phyloP scores from a whole-genome alignment of 2,329 filamentous ascomycete species.

The Paecilomyces sp. region DNA sequence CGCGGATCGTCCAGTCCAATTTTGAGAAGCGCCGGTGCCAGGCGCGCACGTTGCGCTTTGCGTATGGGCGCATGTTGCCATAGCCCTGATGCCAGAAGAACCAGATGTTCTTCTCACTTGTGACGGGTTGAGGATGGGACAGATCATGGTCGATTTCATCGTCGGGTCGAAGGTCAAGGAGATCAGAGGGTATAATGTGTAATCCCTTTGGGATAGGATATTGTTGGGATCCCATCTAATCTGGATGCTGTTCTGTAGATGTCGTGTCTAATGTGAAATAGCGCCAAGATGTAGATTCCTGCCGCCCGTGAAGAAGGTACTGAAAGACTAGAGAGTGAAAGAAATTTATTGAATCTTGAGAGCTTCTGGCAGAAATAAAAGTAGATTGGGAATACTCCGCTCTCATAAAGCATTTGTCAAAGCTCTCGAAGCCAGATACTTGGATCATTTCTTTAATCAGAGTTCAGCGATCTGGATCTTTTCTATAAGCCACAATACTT shows the following conservation, averaged over 20 bases:
- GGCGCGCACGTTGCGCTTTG: slow-evolving; percentile 46
- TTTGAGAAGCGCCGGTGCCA: slow-evolving; percentile 49
- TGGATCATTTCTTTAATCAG: no score
- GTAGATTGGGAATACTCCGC: background rate
- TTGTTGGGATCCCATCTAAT: background rate
- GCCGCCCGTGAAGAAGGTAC: background rate
- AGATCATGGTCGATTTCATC: slow-evolving; percentile 39
- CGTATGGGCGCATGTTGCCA: slow-evolving; percentile 43
- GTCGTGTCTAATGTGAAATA: background rate
- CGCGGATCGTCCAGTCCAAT: slow-evolving; percentile 47
- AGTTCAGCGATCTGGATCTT: background rate
- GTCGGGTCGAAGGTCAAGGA: slow-evolving; percentile 43
- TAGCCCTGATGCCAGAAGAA: slow-evolving; percentile 53
- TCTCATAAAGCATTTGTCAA: background rate
- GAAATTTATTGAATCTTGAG: background rate
- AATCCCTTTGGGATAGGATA: slow-evolving; percentile 30
- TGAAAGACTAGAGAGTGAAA: background rate
- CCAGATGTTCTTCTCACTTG: slow-evolving; percentile 48
- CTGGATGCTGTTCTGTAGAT: background rate
- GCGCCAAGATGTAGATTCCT: background rate
- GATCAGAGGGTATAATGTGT: slow-evolving; percentile 31
- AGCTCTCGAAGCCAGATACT: background rate
- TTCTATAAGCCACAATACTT: no score
- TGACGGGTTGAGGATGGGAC: slow-evolving; percentile 31
- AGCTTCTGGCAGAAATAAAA: background rate